Evolutionary conservation across 345 rosid species (phyloP).

Genomic region (Salix suchowensis): DNA sequence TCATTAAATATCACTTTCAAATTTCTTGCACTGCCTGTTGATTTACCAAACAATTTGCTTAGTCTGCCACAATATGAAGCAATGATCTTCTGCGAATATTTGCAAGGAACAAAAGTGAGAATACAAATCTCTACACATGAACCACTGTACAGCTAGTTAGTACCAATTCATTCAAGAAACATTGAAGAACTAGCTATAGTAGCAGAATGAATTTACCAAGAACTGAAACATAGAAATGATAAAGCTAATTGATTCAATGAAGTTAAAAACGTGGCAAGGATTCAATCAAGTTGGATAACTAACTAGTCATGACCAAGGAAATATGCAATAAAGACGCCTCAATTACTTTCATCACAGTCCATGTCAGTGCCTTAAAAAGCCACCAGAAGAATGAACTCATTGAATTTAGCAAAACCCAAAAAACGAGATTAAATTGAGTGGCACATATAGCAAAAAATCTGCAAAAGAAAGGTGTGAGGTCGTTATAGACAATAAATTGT

Average conservation of each 20-base stretch:
- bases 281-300: neutral
- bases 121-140: neutral
- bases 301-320: neutral
- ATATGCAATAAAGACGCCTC: slow-evolving; percentile 5
- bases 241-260: neutral
- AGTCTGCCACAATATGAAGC: slow-evolving; percentile 60
- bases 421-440: slow-evolving; percentile 6
- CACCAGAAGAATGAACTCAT: slow-evolving; percentile 18
- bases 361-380: slow-evolving; percentile 7
- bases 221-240: neutral
- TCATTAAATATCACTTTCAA: slow-evolving; percentile 77
- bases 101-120: slow-evolving; percentile 6
- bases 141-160: no score
- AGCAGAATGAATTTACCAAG: no score
- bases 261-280: neutral
- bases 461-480: slow-evolving; percentile 29
- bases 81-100: slow-evolving; percentile 55
- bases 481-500: slow-evolving; percentile 37
- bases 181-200: no score
- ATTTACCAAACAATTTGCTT: slow-evolving; percentile 57
- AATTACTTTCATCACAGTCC: slow-evolving; percentile 15
- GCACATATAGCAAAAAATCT: slow-evolving; percentile 11
- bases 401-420: slow-evolving; percentile 19
- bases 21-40: slow-evolving; percentile 32
- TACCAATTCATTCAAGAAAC: no score